phyloP scores from a whole-genome alignment of 2,329 filamentous ascomycete genomes.

The Thielaviopsis populi region DNA sequence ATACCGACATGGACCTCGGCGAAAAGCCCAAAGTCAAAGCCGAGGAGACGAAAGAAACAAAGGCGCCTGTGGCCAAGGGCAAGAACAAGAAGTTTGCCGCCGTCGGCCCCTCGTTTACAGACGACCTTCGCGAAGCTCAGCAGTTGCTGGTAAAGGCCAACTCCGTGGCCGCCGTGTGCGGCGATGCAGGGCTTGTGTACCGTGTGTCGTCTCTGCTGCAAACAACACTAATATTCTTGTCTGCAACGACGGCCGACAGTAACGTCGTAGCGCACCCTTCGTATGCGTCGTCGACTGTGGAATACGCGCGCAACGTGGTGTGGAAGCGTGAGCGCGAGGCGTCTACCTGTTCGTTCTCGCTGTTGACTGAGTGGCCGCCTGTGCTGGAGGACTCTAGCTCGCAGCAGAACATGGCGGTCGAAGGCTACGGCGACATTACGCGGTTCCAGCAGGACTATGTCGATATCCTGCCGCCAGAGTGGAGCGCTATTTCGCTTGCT shows the following conservation, averaged over 20 bases:
- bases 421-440: conserved; percentile 35
- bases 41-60: conserved; percentile 17
- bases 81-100: neutral
- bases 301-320: conserved; percentile 55
- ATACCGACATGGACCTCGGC: neutral
- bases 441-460: conserved; percentile 68
- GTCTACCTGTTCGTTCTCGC: conserved; percentile 24
- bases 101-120: conserved; percentile 33
- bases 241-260: conserved; percentile 38
- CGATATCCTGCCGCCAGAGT: conserved; percentile 66
- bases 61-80: neutral
- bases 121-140: conserved; percentile 49
- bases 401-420: conserved; percentile 27
- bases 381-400: conserved; percentile 9
- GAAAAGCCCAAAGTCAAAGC: conserved; percentile 7
- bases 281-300: conserved; percentile 48
- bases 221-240: conserved; percentile 49
- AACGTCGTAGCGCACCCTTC: conserved; percentile 35
- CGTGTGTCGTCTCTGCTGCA: conserved; percentile 48
- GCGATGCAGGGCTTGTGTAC: conserved; percentile 46
- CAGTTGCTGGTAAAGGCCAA: conserved; percentile 51
- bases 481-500: conserved; percentile 76
- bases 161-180: conserved; percentile 35
- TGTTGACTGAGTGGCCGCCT: conserved; percentile 19
- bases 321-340: conserved; percentile 49